These are phyloP conservation scores for Withania somnifera DNA, from an alignment of 305 asterid species.

Conservation along the genomic window DNA sequence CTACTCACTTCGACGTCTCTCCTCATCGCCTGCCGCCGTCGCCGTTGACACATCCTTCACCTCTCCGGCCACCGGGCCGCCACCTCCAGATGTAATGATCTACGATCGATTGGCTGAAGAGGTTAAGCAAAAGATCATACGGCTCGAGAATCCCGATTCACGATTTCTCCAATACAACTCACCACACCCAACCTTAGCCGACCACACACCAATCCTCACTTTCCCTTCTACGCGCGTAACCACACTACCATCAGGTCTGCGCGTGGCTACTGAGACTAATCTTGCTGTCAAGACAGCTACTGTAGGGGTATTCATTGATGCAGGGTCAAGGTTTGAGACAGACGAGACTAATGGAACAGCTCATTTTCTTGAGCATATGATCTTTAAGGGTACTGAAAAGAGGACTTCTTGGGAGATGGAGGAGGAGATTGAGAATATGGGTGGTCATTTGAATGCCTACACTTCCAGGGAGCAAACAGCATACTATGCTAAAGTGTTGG, in stretches of 20 bases:
- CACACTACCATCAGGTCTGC: constrained; percentile 69
- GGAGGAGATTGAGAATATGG: constrained; percentile 89
- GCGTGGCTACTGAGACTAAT: constrained; percentile 68
- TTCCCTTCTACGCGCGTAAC: constrained; percentile 60
- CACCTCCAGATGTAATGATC: constrained; percentile 56
- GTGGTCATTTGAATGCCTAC: constrained; percentile 79
- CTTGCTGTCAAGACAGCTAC: constrained; percentile 54
- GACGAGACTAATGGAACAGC: constrained; percentile 68
- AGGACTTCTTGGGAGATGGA: constrained; percentile 48
- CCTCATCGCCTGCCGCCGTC: constrained; percentile 27
- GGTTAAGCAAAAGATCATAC: constrained; percentile 39
- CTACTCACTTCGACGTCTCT: constrained; percentile 11
- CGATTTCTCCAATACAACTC: constrained; percentile 50
- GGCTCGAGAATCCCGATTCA: constrained; percentile 44
- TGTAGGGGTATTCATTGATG: constrained; percentile 76
- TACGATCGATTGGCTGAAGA: constrained; percentile 65
- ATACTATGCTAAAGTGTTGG: constrained; percentile 58
- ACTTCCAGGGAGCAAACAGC: constrained; percentile 79
- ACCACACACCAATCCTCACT: constrained; percentile 49
- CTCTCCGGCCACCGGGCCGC: constrained; percentile 33
- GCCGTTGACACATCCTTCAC: constrained; percentile 14
- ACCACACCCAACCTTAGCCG: constrained; percentile 39
- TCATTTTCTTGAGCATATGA: constrained; percentile 79
- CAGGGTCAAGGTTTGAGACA: constrained; percentile 73
- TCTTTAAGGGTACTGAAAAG: constrained; percentile 65